Conservation (phyloP, 2,329 filamentous ascomycete species). For the Neonectria sp. region DNA sequence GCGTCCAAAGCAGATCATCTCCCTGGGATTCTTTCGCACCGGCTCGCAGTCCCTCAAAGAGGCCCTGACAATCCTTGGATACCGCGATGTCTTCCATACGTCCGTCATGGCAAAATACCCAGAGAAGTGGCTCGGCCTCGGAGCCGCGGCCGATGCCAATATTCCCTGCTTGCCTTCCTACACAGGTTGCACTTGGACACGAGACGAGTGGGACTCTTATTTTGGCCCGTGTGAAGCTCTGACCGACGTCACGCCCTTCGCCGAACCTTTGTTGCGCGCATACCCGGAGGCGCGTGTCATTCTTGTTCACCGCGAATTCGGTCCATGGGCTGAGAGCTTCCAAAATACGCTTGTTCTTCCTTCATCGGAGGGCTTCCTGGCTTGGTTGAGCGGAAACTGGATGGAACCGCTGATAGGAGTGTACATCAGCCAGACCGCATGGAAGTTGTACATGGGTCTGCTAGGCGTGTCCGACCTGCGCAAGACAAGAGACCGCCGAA, state of each 20-base stretch:
- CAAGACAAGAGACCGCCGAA: constrained; percentile 13
- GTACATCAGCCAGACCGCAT: not conserved
- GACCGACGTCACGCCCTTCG: constrained; percentile 45
- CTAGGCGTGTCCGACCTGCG: constrained; percentile 9
- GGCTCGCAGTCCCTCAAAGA: constrained; percentile 36
- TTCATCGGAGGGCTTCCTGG: constrained; percentile 3
- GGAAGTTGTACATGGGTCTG: constrained; percentile 7
- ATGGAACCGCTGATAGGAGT: constrained; percentile 12
- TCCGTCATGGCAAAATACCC: constrained; percentile 25
- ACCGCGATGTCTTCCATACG: constrained; percentile 34
- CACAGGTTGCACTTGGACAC: constrained; percentile 35
- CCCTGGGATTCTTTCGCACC: constrained; percentile 24
- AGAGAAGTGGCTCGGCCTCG: constrained; percentile 31
- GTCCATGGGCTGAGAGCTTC: constrained; percentile 45
- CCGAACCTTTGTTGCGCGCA: constrained; percentile 43
- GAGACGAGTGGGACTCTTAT: constrained; percentile 44
- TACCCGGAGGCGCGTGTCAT: constrained; percentile 52
- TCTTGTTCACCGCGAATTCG: constrained; percentile 47
- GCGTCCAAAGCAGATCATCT: not conserved
- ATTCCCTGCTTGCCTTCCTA: constrained; percentile 38
- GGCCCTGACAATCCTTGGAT: constrained; percentile 35
- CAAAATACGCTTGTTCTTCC: constrained; percentile 22
- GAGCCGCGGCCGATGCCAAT: constrained; percentile 30
- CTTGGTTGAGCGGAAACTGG: constrained; percentile 1
- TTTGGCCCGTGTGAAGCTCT: constrained; percentile 46